A percentile compares a stretch with the other conserved stretches of the same genome.
Conservation (phyloP, 2,329 filamentous ascomycete species). For the Colletotrichum lini region DNA sequence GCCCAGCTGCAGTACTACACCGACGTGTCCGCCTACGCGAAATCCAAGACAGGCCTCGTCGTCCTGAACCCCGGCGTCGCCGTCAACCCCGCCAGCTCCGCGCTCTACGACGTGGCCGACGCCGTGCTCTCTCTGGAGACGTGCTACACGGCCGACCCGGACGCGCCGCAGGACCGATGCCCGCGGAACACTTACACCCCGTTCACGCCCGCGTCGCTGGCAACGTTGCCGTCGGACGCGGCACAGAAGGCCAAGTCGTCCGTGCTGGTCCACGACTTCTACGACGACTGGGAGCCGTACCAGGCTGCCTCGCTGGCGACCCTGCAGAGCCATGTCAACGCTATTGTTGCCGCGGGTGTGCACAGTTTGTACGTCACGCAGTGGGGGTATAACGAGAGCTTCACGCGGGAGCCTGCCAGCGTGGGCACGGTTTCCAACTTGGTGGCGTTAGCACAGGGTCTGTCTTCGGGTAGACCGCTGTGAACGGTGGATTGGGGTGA, state of each 20-base stretch:
- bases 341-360: constrained; percentile 8
- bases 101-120: constrained; percentile 12
- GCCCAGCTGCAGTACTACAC: constrained; percentile 21
- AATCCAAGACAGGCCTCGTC: neutral
- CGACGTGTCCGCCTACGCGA: constrained; percentile 6
- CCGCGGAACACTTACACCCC: constrained; percentile 16
- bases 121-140: constrained; percentile 12
- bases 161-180: constrained; percentile 19
- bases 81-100: constrained; percentile 5
- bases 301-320: constrained; percentile 5
- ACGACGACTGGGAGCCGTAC: constrained; percentile 9
- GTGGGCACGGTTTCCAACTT: constrained; percentile 6
- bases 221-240: neutral
- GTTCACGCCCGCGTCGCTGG: constrained; percentile 13
- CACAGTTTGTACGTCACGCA: constrained; percentile 24
- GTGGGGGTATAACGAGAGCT: constrained; percentile 27
- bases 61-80: constrained; percentile 15
- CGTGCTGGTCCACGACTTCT: constrained; percentile 21
- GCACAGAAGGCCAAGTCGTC: constrained; percentile 10
- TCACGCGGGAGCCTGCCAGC: constrained; percentile 19
- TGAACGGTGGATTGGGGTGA: neutral
- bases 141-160: constrained; percentile 13
- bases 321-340: constrained; percentile 5
- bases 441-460: constrained; percentile 16
- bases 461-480: neutral